These are phyloP conservation scores for Populus tomentosa DNA, from an alignment of 441 rosid genomes.

Conservation along the genomic window DNA sequence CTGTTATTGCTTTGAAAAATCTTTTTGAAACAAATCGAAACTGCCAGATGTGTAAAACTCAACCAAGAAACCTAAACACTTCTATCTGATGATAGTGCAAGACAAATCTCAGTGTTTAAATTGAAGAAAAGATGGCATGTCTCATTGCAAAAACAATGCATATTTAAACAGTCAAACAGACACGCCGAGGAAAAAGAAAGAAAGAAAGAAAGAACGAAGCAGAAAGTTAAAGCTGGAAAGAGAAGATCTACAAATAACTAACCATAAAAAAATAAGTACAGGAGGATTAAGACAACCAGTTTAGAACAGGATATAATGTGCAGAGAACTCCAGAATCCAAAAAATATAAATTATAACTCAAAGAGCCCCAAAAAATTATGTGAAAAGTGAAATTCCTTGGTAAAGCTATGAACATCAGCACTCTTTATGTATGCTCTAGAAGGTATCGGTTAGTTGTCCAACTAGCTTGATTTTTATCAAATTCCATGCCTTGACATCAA, in stretches of 20 bases:
- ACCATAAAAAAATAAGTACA: no score
- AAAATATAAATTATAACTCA: no score
- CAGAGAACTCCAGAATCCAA: background rate
- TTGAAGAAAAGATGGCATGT: background rate
- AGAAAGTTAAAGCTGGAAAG: background rate
- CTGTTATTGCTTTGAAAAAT: background rate
- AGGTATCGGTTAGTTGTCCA: background rate
- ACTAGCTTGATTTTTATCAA: background rate
- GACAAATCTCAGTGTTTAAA: background rate
- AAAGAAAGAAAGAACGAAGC: background rate
- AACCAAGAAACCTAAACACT: background rate
- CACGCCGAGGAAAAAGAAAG: background rate
- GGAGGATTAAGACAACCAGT: background rate
- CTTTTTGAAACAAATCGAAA: slow-evolving; percentile 4
- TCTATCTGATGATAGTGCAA: background rate
- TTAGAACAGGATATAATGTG: background rate
- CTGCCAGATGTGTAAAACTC: background rate
- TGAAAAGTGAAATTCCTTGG: background rate
- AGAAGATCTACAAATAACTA: background rate
- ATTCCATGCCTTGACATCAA: background rate
- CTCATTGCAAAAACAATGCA: background rate
- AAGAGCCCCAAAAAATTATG: background rate
- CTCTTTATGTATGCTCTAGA: background rate
- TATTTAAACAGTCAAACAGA: background rate
- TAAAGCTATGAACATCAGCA: background rate